phyloP scores from a whole-genome alignment of 768 basidiomycete species.

The Suillus weaverae region DNA sequence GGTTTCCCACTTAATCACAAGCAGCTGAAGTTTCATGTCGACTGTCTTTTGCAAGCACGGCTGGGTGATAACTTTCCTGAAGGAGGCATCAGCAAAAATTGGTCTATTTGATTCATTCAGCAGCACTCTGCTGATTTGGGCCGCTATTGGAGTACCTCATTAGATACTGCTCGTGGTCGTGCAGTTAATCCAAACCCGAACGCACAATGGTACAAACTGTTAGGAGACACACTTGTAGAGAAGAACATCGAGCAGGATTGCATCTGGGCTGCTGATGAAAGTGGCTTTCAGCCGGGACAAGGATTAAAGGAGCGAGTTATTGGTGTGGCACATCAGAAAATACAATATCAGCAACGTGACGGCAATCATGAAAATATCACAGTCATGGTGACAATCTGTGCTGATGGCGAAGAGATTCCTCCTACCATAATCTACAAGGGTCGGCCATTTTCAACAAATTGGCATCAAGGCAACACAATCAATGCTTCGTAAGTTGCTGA shows the following conservation, averaged over 20 bases:
- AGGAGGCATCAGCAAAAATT: conserved; percentile 40
- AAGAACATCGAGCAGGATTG: not conserved
- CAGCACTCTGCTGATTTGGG: conserved; percentile 22
- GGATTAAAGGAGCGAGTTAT: conserved; percentile 8
- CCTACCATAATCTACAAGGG: conserved; percentile 18
- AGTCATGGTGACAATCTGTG: conserved; percentile 24
- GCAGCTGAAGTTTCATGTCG: conserved; percentile 23
- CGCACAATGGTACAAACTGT: not conserved
- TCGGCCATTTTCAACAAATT: conserved; percentile 10
- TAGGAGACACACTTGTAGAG: not conserved
- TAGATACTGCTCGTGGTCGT: conserved; percentile 4
- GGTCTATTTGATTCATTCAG: conserved; percentile 30
- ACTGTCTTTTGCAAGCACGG: conserved; percentile 25
- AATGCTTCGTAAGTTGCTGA: not conserved
- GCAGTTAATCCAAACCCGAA: conserved; percentile 9
- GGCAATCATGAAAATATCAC: conserved; percentile 22
- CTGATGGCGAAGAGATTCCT: conserved; percentile 19
- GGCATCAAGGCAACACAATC: conserved; percentile 13
- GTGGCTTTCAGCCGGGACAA: conserved; percentile 7
- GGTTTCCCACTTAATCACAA: conserved; percentile 31
- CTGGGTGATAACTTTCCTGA: conserved; percentile 31
- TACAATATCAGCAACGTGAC: conserved; percentile 14
- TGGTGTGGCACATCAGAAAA: not conserved
- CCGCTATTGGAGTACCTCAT: not conserved
- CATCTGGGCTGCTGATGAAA: conserved; percentile 17